phyloP scores from a whole-genome alignment of 768 basidiomycete genomes.

The Xerocomus spinulosus region DNA sequence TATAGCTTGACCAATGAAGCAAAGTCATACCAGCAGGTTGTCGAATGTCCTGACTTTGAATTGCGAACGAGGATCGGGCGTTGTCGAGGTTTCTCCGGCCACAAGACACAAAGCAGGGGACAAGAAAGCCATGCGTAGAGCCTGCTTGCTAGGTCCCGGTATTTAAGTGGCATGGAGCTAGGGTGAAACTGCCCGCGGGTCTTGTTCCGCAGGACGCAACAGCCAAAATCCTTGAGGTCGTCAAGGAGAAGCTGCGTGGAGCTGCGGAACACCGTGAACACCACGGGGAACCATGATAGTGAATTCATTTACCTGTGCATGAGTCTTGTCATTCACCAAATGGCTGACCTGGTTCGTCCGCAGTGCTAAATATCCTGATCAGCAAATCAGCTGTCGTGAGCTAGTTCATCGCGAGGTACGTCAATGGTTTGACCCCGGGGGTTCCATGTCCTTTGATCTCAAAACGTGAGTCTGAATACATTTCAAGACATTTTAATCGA shows the following conservation, averaged over 20 bases:
- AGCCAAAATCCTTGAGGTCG: conserved; percentile 16
- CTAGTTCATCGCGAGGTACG: background rate
- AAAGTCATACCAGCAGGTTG: conserved; percentile 15
- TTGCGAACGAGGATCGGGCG: conserved; percentile 27
- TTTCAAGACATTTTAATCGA: background rate
- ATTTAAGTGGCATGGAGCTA: conserved; percentile 26
- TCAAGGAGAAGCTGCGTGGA: conserved; percentile 17
- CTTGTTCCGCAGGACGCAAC: conserved; percentile 18
- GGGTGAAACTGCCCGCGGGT: conserved; percentile 15
- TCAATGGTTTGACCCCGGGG: background rate
- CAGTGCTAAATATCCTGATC: background rate
- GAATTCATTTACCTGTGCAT: conserved; percentile 9
- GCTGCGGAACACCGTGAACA: conserved; percentile 20
- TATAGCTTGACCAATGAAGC: conserved; percentile 10
- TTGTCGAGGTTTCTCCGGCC: conserved; percentile 20
- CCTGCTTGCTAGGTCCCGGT: conserved; percentile 13
- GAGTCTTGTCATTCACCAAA: conserved; percentile 2
- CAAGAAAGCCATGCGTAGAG: conserved; percentile 20
- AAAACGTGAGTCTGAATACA: background rate
- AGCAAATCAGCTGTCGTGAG: background rate
- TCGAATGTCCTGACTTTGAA: conserved; percentile 24
- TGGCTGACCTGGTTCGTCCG: conserved; percentile 4
- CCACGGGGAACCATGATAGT: conserved; percentile 4
- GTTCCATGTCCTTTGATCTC: background rate
- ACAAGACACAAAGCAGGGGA: conserved; percentile 22